phyloP scores from a whole-genome alignment of 306 rosid genomes.

The Argentina anserina region DNA sequence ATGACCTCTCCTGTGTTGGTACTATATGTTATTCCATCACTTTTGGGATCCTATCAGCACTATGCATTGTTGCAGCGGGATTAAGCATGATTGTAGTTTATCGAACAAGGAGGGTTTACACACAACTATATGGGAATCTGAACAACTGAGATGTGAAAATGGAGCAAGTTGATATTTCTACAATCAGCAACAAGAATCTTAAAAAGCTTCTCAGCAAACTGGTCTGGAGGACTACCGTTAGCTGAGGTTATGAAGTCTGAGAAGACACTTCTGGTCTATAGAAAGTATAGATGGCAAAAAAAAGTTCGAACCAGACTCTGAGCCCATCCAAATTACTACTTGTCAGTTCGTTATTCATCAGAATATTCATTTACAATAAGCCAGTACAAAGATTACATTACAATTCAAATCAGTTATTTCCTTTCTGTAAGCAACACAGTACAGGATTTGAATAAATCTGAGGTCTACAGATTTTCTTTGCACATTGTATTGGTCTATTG shows the following conservation, averaged over 20 bases:
- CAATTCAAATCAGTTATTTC: conserved; percentile 6
- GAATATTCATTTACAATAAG: neutral
- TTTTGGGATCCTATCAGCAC: conserved; percentile 50
- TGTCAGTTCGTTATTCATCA: neutral
- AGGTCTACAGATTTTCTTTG: neutral
- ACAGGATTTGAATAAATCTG: neutral
- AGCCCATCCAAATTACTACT: neutral
- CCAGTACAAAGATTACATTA: neutral
- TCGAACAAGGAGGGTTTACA: conserved; percentile 54
- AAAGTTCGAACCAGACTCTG: neutral
- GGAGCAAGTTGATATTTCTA: neutral
- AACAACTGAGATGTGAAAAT: conserved; percentile 22
- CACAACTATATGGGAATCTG: conserved; percentile 46
- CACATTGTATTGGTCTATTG: neutral
- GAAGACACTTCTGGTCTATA: neutral
- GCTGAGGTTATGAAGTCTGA: neutral
- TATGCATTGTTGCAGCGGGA: conserved; percentile 48
- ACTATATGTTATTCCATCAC: conserved; percentile 60
- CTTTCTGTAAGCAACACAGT: conserved; percentile 4
- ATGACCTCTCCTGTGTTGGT: conserved; percentile 51
- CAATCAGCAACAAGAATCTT: conserved; percentile 3
- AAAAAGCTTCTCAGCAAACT: conserved; percentile 1
- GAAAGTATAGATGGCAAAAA: neutral
- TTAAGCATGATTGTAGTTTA: conserved; percentile 48
- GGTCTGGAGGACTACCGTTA: neutral